A percentile compares a stretch with the other conserved stretches of the same genome.
These are phyloP conservation scores for Helianthus annuus DNA, from an alignment of 129 eudicot genomes.

Conservation along the genomic window DNA sequence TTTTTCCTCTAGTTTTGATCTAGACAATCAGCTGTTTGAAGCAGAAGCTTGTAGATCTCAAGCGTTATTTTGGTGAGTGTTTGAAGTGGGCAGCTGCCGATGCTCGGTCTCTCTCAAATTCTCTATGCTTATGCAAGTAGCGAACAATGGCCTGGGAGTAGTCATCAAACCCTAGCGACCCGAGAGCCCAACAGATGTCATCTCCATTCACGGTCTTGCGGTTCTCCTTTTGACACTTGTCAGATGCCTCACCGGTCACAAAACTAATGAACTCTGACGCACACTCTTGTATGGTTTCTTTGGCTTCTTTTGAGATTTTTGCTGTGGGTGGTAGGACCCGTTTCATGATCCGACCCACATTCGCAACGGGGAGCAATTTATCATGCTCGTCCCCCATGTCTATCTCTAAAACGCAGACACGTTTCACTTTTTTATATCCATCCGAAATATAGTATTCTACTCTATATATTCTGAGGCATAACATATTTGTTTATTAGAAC, in stretches of 20 bases:
- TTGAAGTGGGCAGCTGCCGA: not conserved
- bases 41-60: not conserved
- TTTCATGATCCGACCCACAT: slow-evolving; percentile 67
- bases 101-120: slow-evolving; percentile 38
- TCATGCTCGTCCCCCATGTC: slow-evolving; percentile 48
- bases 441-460: not conserved
- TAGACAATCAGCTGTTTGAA: not conserved
- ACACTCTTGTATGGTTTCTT: slow-evolving; percentile 66
- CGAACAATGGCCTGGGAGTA: slow-evolving; percentile 44
- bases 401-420: slow-evolving; percentile 31
- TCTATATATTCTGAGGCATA: not conserved
- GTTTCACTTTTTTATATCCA: slow-evolving; percentile 24
- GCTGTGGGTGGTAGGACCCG: slow-evolving; percentile 51
- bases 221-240: slow-evolving; percentile 65
- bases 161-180: slow-evolving; percentile 61
- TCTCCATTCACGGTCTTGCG: slow-evolving; percentile 66
- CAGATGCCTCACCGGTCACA: slow-evolving; percentile 64
- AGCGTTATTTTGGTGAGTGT: not conserved
- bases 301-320: slow-evolving; percentile 67
- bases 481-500: too few relatives aligned
- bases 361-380: slow-evolving; percentile 59
- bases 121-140: slow-evolving; percentile 45
- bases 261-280: slow-evolving; percentile 68
- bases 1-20: slow-evolving; percentile 15
- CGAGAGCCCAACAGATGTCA: slow-evolving; percentile 65